These are phyloP conservation scores for Amanita muscaria DNA, from an alignment of 768 basidiomycete genomes.

Conservation along the genomic window DNA sequence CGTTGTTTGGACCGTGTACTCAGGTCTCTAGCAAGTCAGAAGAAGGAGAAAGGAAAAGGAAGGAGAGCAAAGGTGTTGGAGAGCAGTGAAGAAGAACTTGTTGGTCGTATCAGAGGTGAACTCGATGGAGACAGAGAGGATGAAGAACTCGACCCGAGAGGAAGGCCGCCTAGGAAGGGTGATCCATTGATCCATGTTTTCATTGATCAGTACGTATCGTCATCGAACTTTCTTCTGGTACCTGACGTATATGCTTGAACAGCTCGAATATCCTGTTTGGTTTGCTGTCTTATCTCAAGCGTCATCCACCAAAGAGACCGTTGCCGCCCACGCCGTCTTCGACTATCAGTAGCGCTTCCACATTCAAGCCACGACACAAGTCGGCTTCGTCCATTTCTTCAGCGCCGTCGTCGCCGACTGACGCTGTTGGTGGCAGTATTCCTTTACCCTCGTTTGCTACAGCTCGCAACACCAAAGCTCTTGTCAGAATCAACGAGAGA, in stretches of 20 bases:
- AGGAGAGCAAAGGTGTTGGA: not conserved
- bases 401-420: slow-evolving; percentile 11
- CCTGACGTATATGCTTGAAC: too few species aligned
- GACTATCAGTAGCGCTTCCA: not conserved
- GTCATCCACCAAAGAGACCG: slow-evolving; percentile 29
- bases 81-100: slow-evolving; percentile 5
- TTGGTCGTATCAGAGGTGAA: too few species aligned
- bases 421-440: slow-evolving; percentile 14
- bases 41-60: slow-evolving; percentile 4
- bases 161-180: slow-evolving; percentile 21
- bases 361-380: not conserved
- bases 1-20: slow-evolving; percentile 4
- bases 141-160: slow-evolving; percentile 28
- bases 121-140: slow-evolving; percentile 19
- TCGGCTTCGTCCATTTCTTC: not conserved
- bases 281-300: slow-evolving; percentile 61
- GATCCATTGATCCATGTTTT: slow-evolving; percentile 38
- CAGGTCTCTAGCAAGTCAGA: slow-evolving; percentile 3
- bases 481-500: too few species aligned
- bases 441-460: slow-evolving; percentile 35
- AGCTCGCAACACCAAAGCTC: slow-evolving; percentile 8
- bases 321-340: slow-evolving; percentile 10
- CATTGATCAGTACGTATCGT: slow-evolving; percentile 47
- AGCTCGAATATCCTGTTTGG: slow-evolving; percentile 89
- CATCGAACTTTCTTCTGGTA: too few species aligned